Base-by-base conservation (phyloP, 2,329 filamentous ascomycete genomes). In the Fusarium tuaranense region DNA sequence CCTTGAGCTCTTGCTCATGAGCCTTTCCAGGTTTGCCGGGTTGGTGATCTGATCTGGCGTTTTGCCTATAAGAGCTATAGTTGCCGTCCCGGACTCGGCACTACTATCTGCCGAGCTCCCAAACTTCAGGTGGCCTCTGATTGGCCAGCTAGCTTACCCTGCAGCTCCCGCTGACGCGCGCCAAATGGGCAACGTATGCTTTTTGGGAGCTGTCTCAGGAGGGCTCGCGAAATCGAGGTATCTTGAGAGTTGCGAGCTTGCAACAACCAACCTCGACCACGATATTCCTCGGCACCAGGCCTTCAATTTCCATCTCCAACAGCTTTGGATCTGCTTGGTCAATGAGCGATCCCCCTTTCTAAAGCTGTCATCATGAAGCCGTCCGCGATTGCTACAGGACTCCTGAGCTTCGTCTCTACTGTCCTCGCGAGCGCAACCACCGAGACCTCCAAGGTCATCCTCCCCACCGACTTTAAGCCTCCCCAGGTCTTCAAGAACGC, bases 401-500 rank as follows among this genome's bases (percentile, higher is more conserved):
- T 91, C 79, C 83, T 89, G 75, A 90, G 90, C 80, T 86, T 92
- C 80, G 82, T 91, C 78, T 87, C 86, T 60, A 81, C 86, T 61
- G 81, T 83, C 69, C 81, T 88, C 70, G 83, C 84, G 70, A 78
- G 77, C 79, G 79, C 80, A 70, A 81, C 82, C 51, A 79, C 80
- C 62, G 74, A 81, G 44, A 87, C 89, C 67, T 89, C 91, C 74
- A 90, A 90, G 82, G 83, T 88, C 79, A 88, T 87, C 65, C 86
- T 91, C 71, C 90, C 91, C 51, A 83, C 89, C 77, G 88, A 88
- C 71, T 98, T 98, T 87, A 93, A 90, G 83, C 95, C 96, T 64
- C 93, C 95, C 16, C 94, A 95, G 82, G 94, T 95, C 76, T 99
- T 98, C 87, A 95, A 95, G 86, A 98, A 99, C 84, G 89, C 89